Percentiles rank a stretch among this genome's conserved stretches.
phyloP scores from a whole-genome alignment of 2,329 filamentous ascomycete genomes.

The Calonectria montana region DNA sequence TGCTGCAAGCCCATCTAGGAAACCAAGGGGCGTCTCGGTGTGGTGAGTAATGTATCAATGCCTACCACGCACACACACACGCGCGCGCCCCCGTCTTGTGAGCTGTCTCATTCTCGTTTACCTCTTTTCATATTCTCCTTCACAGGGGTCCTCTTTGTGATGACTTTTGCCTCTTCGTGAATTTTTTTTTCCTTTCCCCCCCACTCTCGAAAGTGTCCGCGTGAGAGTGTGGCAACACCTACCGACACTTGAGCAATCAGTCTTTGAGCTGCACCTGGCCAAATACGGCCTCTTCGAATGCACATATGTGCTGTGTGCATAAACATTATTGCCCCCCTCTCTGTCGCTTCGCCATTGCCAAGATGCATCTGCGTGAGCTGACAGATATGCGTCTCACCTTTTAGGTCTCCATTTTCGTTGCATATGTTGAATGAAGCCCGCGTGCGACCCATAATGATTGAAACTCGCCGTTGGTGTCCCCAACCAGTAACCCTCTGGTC shows the following conservation, averaged over 20 bases:
- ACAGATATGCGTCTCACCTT: conserved; percentile 13
- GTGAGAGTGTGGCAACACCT: not conserved
- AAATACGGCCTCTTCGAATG: not conserved
- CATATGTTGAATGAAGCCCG: not conserved
- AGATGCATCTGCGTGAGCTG: conserved; percentile 10
- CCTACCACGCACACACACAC: not conserved
- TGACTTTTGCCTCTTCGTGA: not conserved
- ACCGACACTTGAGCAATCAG: not conserved
- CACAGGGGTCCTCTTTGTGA: not conserved
- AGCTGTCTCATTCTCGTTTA: not conserved
- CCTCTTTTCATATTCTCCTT: not conserved
- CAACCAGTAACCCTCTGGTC: not conserved
- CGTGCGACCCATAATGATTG: not conserved
- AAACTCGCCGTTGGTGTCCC: not conserved
- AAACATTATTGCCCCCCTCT: not conserved
- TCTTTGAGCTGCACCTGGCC: not conserved
- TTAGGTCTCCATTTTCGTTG: not conserved
- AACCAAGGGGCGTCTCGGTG: conserved; percentile 7
- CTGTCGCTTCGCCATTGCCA: not conserved
- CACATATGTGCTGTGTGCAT: not conserved
- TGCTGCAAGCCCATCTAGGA: conserved; percentile 20
- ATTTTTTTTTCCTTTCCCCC: not conserved
- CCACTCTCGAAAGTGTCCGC: not conserved
- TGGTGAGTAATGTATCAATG: conserved; percentile 3
- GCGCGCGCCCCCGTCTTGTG: not conserved